Conservation (phyloP, 2,329 filamentous ascomycete species). For the Ophiostoma australiae region DNA sequence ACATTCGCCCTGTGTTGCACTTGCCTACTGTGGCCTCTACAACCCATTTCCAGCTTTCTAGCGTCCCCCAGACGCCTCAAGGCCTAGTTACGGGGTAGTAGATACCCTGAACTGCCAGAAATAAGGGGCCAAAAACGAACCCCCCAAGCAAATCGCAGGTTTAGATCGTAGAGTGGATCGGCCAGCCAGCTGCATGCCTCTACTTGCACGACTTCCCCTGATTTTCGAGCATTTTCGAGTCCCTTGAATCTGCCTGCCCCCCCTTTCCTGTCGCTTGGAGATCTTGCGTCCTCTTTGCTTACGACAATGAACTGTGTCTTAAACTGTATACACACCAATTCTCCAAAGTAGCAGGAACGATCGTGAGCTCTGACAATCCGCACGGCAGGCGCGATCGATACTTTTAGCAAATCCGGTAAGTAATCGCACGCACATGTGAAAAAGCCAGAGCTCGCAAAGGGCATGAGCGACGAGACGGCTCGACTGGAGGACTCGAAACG, state of each 20-base stretch:
- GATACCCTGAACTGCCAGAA: neutral
- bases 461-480: neutral
- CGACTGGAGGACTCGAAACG: neutral
- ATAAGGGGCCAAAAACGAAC: neutral
- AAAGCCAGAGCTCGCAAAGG: neutral
- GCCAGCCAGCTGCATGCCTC: neutral
- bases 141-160: neutral
- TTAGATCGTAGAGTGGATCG: neutral
- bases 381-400: neutral
- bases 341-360: neutral
- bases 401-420: neutral
- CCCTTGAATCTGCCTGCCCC: neutral
- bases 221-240: neutral
- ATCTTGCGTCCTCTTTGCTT: neutral
- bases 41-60: neutral
- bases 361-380: neutral
- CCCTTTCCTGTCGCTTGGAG: neutral
- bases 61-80: neutral
- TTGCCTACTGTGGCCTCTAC: constrained; percentile 22
- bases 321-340: neutral
- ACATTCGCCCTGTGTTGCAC: constrained; percentile 18
- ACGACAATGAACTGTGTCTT: neutral
- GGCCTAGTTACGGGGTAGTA: neutral
- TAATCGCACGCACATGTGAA: neutral
- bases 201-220: constrained; percentile 4